These are phyloP conservation scores for Suillus tomentosus DNA, from an alignment of 768 basidiomycete genomes.

Conservation along the genomic window DNA sequence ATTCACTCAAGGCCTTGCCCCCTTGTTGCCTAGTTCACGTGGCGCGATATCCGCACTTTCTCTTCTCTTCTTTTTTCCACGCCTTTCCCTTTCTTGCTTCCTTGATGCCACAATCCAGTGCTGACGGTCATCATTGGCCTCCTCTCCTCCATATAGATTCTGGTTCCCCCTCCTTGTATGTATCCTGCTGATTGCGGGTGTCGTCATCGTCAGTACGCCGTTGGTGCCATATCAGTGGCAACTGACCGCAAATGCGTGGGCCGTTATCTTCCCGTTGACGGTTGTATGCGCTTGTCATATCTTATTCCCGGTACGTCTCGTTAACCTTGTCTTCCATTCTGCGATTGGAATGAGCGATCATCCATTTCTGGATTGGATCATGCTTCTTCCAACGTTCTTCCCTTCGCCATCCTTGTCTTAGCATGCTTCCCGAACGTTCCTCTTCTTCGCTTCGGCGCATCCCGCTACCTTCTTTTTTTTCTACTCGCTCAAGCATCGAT, in stretches of 20 bases:
- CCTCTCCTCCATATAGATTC: slow-evolving; percentile 24
- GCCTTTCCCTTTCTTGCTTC: background rate
- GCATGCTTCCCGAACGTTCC: background rate
- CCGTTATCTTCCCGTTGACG: slow-evolving; percentile 77
- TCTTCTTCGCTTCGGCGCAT: slow-evolving; percentile 18
- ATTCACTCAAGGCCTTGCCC: background rate
- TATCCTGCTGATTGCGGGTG: slow-evolving; percentile 51
- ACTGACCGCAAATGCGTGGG: slow-evolving; percentile 62
- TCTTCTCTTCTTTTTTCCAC: background rate
- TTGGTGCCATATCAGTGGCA: slow-evolving; percentile 69
- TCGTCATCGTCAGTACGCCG: slow-evolving; percentile 56
- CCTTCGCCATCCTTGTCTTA: background rate
- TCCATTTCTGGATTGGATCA: background rate
- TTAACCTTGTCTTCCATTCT: background rate
- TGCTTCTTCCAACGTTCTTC: background rate
- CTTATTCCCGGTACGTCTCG: slow-evolving; percentile 68
- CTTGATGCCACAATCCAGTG: slow-evolving; percentile 11
- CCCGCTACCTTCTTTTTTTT: slow-evolving; percentile 31
- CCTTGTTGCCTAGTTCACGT: slow-evolving; percentile 3
- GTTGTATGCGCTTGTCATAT: slow-evolving; percentile 68
- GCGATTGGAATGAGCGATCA: background rate
- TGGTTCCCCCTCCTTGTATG: slow-evolving; percentile 49
- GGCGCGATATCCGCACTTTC: background rate
- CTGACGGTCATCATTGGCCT: slow-evolving; percentile 19
- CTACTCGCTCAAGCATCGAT: background rate